Percentiles rank a stretch among this genome's conserved stretches.
Conservation (phyloP, 2,329 filamentous ascomycete species). For the Aspergillus fischeri region DNA sequence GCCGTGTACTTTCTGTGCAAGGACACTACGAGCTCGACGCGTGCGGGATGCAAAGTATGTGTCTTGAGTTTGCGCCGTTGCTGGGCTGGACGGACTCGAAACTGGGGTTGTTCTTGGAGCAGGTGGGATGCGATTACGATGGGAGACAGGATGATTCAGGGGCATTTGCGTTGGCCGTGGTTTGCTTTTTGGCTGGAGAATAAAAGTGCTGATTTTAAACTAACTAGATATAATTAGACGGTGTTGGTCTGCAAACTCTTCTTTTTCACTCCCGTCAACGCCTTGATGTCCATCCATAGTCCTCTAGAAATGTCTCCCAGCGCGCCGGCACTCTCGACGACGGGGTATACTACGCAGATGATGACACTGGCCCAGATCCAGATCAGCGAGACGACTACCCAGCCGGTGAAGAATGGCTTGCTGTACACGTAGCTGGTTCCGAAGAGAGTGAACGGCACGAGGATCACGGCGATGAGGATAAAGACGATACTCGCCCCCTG, state of each 20-base stretch:
- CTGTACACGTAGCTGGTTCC: conserved; percentile 36
- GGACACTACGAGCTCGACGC: conserved; percentile 32
- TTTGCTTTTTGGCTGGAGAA: neutral
- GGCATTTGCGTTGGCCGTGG: neutral
- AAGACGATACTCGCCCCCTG: conserved; percentile 33
- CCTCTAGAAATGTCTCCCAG: conserved; percentile 24
- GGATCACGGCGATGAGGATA: conserved; percentile 32
- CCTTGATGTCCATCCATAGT: conserved; percentile 13
- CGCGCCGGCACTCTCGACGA: conserved; percentile 34
- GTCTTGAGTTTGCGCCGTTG: conserved; percentile 19
- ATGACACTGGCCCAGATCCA: conserved; percentile 39
- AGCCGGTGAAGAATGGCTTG: conserved; percentile 34
- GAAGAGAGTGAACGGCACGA: conserved; percentile 40
- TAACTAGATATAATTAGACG: neutral
- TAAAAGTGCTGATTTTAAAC: neutral
- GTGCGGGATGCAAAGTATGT: conserved; percentile 22
- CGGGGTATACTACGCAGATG: conserved; percentile 39
- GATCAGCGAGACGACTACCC: conserved; percentile 39
- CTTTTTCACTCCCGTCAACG: conserved; percentile 1
- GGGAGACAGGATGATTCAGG: neutral
- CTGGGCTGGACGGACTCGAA: conserved; percentile 16
- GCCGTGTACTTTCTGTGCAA: conserved; percentile 28
- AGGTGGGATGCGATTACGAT: neutral
- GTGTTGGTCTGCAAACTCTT: neutral
- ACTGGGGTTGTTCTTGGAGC: neutral